A percentile compares a stretch with the other conserved stretches of the same genome.
phyloP scores from a whole-genome alignment of 2,329 filamentous ascomycete genomes.

The Microcyclospora tardicrescens region DNA sequence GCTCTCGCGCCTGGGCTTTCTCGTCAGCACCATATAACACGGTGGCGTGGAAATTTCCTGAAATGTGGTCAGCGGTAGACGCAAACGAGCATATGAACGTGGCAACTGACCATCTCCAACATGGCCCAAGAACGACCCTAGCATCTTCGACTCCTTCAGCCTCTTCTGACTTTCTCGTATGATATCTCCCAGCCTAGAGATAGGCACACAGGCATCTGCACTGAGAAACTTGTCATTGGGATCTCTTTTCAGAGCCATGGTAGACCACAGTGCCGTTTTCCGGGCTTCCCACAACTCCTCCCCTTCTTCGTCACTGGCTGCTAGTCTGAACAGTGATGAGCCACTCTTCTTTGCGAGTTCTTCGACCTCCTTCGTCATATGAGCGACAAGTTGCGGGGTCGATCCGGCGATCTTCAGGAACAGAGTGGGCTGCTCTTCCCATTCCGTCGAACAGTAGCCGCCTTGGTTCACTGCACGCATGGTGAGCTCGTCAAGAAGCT shows the following conservation, averaged over 20 bases:
- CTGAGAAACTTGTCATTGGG: constrained; percentile 58
- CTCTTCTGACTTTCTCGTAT: constrained; percentile 64
- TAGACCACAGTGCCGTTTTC: constrained; percentile 62
- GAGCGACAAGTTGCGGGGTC: constrained; percentile 58
- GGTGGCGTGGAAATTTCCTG: constrained; percentile 62
- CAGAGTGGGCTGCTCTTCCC: constrained; percentile 57
- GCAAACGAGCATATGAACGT: no score
- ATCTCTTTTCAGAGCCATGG: constrained; percentile 50
- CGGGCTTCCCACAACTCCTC: constrained; percentile 61
- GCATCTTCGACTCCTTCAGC: constrained; percentile 48
- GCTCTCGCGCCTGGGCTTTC: constrained; percentile 50
- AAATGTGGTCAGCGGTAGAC: no score
- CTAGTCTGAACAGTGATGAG: constrained; percentile 57
- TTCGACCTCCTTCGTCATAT: constrained; percentile 56
- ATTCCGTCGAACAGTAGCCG: constrained; percentile 49
- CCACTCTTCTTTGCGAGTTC: constrained; percentile 46
- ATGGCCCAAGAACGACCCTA: constrained; percentile 56
- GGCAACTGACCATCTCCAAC: no score
- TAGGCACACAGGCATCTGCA: constrained; percentile 67
- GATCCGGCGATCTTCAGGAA: constrained; percentile 68
- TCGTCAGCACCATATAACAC: constrained; percentile 55
- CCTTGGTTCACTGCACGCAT: constrained; percentile 62
- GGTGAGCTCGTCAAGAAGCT: constrained; percentile 84
- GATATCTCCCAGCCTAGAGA: constrained; percentile 57
- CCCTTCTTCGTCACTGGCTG: constrained; percentile 50